Evolutionary conservation across 2,329 filamentous ascomycete genomes (phyloP).

Genomic region (Arthroderma uncinatum): DNA sequence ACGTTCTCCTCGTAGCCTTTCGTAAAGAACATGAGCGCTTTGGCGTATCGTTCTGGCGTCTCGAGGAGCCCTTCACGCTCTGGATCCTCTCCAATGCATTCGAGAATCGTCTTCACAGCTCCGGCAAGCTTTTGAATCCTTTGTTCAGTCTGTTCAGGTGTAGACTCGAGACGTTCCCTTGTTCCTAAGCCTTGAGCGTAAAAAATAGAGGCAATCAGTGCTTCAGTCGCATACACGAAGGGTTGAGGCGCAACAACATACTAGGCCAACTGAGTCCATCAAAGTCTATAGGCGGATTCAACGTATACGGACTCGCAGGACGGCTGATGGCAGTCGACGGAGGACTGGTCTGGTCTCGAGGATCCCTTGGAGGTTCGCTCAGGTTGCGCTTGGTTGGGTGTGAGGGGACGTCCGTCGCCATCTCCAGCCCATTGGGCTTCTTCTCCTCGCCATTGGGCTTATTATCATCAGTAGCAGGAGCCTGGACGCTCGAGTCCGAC

Average conservation of each 20-base stretch:
- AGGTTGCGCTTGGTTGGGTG: constrained; percentile 22
- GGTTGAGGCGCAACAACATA: constrained; percentile 24
- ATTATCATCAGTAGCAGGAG: neutral
- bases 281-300: constrained; percentile 41
- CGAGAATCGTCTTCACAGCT: constrained; percentile 52
- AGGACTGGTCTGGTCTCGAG: constrained; percentile 41
- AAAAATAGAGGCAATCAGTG: neutral
- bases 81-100: constrained; percentile 56
- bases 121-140: constrained; percentile 51
- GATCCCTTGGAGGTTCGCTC: constrained; percentile 43
- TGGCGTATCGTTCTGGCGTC: constrained; percentile 77
- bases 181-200: constrained; percentile 34
- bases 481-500: neutral
- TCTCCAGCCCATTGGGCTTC: constrained; percentile 8
- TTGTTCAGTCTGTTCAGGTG: constrained; percentile 46
- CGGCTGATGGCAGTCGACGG: constrained; percentile 42
- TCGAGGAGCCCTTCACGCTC: constrained; percentile 52
- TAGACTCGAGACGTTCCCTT: constrained; percentile 44
- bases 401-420: constrained; percentile 10
- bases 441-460: neutral
- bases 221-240: neutral
- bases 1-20: constrained; percentile 96
- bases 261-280: constrained; percentile 44
- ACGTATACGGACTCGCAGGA: constrained; percentile 40
- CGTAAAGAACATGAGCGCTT: constrained; percentile 91